Evolutionary conservation across 1,139 yeast species (phyloP).

Genomic region (Candida sp.): DNA sequence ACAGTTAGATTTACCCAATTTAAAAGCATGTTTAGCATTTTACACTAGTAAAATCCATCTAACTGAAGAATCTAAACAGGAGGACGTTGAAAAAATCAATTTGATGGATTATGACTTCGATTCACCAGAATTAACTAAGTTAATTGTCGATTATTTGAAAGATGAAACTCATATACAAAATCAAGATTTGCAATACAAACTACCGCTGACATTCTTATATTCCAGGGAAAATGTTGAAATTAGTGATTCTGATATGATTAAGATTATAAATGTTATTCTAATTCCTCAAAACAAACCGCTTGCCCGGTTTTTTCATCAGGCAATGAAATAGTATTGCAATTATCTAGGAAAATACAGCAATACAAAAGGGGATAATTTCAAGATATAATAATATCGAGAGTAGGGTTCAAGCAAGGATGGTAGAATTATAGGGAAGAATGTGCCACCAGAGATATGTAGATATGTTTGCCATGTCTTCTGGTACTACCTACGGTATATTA

Average conservation of each 20-base stretch:
- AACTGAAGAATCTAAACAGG: conserved; percentile 17
- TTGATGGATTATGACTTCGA: conserved; percentile 26
- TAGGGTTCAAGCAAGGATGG: too few species aligned
- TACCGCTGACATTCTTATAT: neutral
- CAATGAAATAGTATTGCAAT: neutral
- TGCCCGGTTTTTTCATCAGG: neutral
- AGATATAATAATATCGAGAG: too few species aligned
- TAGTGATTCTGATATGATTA: neutral
- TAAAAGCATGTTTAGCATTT: conserved; percentile 16
- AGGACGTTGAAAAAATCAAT: conserved; percentile 13
- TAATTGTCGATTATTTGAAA: conserved; percentile 2
- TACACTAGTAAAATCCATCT: conserved; percentile 15
- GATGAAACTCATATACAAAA: neutral
- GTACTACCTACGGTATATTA: too few species aligned
- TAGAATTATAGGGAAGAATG: too few species aligned
- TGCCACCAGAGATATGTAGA: too few species aligned
- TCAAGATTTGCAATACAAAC: neutral
- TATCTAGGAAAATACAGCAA: too few species aligned
- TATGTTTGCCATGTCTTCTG: too few species aligned
- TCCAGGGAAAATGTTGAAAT: neutral
- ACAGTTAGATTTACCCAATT: conserved; percentile 10
- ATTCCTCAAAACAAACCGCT: neutral
- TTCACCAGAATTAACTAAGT: conserved; percentile 21
- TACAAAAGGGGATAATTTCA: too few species aligned
- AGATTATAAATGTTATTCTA: neutral